These are phyloP conservation scores for Physcomitrellopsis africana DNA, from an alignment of 225 moss, liverwort and hornwort species.

Conservation along the genomic window DNA sequence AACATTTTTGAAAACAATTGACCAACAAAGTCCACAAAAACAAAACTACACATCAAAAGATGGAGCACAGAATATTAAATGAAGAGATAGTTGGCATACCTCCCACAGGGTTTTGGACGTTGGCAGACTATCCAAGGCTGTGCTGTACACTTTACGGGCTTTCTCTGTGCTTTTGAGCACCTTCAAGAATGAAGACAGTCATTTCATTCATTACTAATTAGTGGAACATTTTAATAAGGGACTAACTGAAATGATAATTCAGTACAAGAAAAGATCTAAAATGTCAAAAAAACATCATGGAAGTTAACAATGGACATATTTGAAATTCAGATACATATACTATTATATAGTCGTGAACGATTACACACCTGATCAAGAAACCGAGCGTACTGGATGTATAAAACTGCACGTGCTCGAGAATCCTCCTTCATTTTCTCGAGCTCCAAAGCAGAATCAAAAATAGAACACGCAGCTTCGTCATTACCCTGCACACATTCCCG, in stretches of 20 bases:
- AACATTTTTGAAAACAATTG: too few relatives aligned
- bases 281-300: too few relatives aligned
- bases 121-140: constrained; percentile 71
- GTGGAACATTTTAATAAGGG: too few relatives aligned
- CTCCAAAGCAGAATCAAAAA: constrained; percentile 68
- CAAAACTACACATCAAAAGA: too few relatives aligned
- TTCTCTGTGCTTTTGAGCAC: constrained; percentile 69
- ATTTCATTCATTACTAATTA: too few relatives aligned
- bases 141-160: constrained; percentile 63
- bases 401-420: constrained; percentile 59
- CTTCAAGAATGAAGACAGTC: constrained; percentile 33
- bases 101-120: constrained; percentile 89
- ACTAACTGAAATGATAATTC: too few relatives aligned
- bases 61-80: not conserved
- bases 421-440: constrained; percentile 85
- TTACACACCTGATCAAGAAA: constrained; percentile 83
- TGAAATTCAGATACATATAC: not conserved
- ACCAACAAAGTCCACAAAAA: too few relatives aligned
- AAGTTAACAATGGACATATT: too few relatives aligned
- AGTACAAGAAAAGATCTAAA: too few relatives aligned
- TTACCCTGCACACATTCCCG: constrained; percentile 57
- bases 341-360: not conserved
- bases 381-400: constrained; percentile 88
- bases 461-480: constrained; percentile 60
- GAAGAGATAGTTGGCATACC: constrained; percentile 40